Base-by-base conservation (phyloP, 257 asterid species). In the Hygrophila difformis region DNA sequence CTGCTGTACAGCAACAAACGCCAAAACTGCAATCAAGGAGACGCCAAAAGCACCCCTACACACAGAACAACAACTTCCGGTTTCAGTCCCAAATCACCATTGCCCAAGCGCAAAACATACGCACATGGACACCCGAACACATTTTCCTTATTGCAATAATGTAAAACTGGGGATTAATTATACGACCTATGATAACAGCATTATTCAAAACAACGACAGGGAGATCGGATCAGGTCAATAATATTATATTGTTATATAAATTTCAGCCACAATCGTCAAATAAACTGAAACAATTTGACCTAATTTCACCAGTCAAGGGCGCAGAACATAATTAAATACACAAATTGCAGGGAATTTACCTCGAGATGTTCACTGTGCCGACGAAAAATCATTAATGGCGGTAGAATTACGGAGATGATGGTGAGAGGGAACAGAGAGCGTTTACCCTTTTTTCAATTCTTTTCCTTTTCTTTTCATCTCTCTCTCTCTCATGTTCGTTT, bases 171-270 rank as follows among this genome's bases (percentile, higher is more conserved):
- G 48, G 34, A 64, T 59, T 44, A 57, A 46, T 18, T 19, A 33
- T 14, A 50, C 51, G 57, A 46, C 20, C 31, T 37, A 21, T 37
- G 21, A 56, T 35, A 17, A 22, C 18, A 22, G 8, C 56, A 52
- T 44, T 36, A 58, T 48, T 59, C 59, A 51, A 39, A 39, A 17
- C 6, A 55, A 20, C 8, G 53, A 36, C 51, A 26, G 53, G 54
- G 61, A 68, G 78, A 79, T 68, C 78, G 53, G 73, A 76, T 76
- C 82, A 65, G 67, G 63, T 39, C 49, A 51, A 51, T 18, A 22
- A 39, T 46, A n/a, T n/a, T n/a, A n/a, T n/a, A n/a, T n/a, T n/a
- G n/a, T n/a, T n/a, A n/a, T n/a, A n/a, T 26, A 26, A 26, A 52
- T 52, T 37, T 44, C 44, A 50, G 18, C 0, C 39, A 33, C 24